Evolutionary conservation across 176 grass and related monocot genomes (phyloP), one percentile per base, ranked within the genome.

Genomic region (Aegilops tauschii): DNA sequence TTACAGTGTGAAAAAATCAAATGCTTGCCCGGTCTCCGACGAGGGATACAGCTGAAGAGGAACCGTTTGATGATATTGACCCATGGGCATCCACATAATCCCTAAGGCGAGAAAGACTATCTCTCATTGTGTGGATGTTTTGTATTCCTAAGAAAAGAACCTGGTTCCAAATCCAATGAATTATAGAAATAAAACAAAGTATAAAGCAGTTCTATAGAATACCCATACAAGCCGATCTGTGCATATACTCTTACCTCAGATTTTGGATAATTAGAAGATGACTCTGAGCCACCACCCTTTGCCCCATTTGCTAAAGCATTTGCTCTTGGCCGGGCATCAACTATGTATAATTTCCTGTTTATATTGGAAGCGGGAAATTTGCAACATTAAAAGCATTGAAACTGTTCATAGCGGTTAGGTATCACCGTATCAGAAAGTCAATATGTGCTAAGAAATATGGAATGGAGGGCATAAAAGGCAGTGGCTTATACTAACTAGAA

Each of bases 41-140:
- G 29, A 63, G 50, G 49, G 79, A 94, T 90, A 93, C 65, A 91
- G 90, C 95, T 76, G 97, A 98, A 58, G 92, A 86, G 50, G 76
- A 91, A 82, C 97, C 97, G 37, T 94, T 95, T 78, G 97, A 98
- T 71, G 97, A 94, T 83, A 85, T 87, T 39, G 87, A 85, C 16
- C 97, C 97, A 84, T 98, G 88, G 65, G 97, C 89, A 88, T 96
- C 97, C 65, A 98, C 92, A 75, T 98, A 98, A 36, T 98, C 97
- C 90, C 97, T 98, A 56, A 98, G 93, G 39, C 97, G 94, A 88
- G 76, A 93, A 90, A 98, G 92, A 88, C 97, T 98, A 6, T 98
- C 94, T 90, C 97, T 96, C 97, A 98, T 98, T 56, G 88, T 86
- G 87, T 98, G 97, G 63, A 98, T 98, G 81, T 98, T 98, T 79